A percentile compares a stretch with the other conserved stretches of the same genome.
These are phyloP conservation scores for Trametes sanguinea DNA, from an alignment of 768 basidiomycete genomes.

Conservation along the genomic window DNA sequence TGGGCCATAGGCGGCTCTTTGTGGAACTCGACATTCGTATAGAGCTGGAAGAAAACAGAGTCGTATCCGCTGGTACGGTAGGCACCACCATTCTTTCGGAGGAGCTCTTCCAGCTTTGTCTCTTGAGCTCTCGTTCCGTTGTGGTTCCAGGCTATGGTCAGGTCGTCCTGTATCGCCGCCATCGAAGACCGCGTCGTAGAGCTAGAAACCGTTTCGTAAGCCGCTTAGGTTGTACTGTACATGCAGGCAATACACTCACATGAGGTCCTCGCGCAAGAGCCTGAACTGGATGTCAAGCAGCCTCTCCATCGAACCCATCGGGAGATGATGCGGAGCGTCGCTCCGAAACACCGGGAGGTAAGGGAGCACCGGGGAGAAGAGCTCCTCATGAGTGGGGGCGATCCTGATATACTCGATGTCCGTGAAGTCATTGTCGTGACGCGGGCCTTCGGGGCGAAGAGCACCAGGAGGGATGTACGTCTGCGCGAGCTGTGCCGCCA, in stretches of 20 bases:
- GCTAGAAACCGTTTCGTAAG: not conserved
- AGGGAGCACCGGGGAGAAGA: constrained; percentile 48
- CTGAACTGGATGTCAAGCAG: constrained; percentile 76
- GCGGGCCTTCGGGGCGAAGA: constrained; percentile 48
- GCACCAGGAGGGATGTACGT: constrained; percentile 25
- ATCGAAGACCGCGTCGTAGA: constrained; percentile 34
- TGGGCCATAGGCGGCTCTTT: constrained; percentile 46
- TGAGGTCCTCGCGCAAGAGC: constrained; percentile 71
- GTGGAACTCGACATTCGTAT: constrained; percentile 39
- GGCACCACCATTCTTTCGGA: constrained; percentile 10
- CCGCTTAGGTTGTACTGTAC: too few species aligned
- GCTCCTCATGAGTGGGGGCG: constrained; percentile 69
- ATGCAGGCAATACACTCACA: constrained; percentile 35
- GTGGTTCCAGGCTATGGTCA: constrained; percentile 26
- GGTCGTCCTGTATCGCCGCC: constrained; percentile 50
- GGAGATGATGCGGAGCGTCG: constrained; percentile 63
- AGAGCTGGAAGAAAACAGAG: constrained; percentile 26
- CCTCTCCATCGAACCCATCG: constrained; percentile 59
- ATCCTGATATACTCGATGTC: constrained; percentile 63
- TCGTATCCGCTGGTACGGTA: constrained; percentile 15
- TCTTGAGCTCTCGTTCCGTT: not conserved
- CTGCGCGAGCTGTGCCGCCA: constrained; percentile 23
- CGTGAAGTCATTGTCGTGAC: constrained; percentile 69
- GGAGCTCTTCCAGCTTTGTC: constrained; percentile 30
- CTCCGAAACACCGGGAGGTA: constrained; percentile 64